Base-by-base conservation (phyloP, 2,329 filamentous ascomycete genomes). In the Corniculantispora saksenae region DNA sequence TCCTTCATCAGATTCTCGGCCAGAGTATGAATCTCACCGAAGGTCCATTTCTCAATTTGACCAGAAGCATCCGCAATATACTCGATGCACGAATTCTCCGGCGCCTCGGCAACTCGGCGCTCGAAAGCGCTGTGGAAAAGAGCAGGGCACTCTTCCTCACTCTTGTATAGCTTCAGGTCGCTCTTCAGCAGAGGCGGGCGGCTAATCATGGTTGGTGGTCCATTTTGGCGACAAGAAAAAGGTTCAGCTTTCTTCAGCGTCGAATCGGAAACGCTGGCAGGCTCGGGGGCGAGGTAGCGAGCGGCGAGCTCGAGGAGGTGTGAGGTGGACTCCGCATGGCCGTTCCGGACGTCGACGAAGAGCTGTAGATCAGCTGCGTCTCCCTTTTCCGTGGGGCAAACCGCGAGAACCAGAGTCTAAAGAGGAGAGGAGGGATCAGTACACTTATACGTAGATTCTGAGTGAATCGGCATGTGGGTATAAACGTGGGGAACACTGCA, bases 241-340 rank as follows among this genome's bases (percentile, higher is more conserved):
- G 61, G 61, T 54, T 43, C 61, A 15, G 61, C 61, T 47, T n/a
- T 43, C 4, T 58, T 58, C n/a, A 53, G 25, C 9, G 54, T 40
- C 9, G 55, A 0, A 5, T 35, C 32, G 17, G 29, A 21, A 27
- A 3, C 12, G 15, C 21, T 27, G 15, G 19, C 13, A n/a, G 45
- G 8, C 3, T 60, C 56, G 17, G 63, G 48, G 6, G 63, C 63
- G n/a, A 65, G 57, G 40, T 65, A 65, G 23, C 55, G 63, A 17
- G 63, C 63, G n/a, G 50, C 63, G 38, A 65, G 63, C 27, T 65
- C 63, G 56, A 65, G 63, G 21, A 65, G 63, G 23, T 65, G 63
- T 10, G 32, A 9, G 5, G 48, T 50, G 5, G 63, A 54, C 15
- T 54, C 25, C 1, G 55, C 63, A 43, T 54, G 63, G 63, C 63